A percentile compares a stretch with the other conserved stretches of the same genome.
phyloP scores from a whole-genome alignment of 2,329 filamentous ascomycete genomes.

The Lachnellula suecica region DNA sequence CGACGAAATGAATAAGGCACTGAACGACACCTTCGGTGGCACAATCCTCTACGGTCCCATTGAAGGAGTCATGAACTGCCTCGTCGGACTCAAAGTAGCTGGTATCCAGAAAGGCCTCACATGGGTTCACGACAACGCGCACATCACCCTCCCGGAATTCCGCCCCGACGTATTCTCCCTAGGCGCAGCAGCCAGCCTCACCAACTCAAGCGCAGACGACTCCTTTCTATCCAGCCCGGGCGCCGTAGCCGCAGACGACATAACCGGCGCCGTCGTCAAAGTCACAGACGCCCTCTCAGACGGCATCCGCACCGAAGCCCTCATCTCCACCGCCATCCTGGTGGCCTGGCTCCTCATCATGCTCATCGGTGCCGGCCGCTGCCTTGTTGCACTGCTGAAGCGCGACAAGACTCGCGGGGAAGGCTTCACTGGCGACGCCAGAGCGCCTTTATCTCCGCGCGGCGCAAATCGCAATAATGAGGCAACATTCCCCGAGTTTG shows the following conservation, averaged over 20 bases:
- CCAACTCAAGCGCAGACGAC: constrained; percentile 57
- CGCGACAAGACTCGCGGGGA: constrained; percentile 61
- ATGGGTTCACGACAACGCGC: constrained; percentile 86
- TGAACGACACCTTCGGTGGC: constrained; percentile 77
- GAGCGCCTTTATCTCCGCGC: constrained; percentile 9
- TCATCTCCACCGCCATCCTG: constrained; percentile 75
- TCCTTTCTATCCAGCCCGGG: constrained; percentile 78
- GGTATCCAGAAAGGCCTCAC: constrained; percentile 85
- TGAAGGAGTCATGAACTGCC: constrained; percentile 76
- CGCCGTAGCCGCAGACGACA: constrained; percentile 73
- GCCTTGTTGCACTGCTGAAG: constrained; percentile 57
- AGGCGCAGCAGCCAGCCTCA: constrained; percentile 64
- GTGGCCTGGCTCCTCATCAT: constrained; percentile 77
- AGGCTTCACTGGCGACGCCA: constrained; percentile 38
- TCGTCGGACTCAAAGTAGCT: constrained; percentile 85
- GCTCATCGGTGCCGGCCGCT: constrained; percentile 70
- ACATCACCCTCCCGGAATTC: constrained; percentile 77
- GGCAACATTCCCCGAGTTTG: constrained; percentile 23
- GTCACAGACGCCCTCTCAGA: constrained; percentile 67
- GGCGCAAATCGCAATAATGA: constrained; percentile 10
- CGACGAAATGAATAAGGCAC: constrained; percentile 68
- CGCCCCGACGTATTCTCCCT: constrained; percentile 79
- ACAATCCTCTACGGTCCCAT: constrained; percentile 80
- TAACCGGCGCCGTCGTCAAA: constrained; percentile 71
- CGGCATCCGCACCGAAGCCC: constrained; percentile 71